These are phyloP conservation scores for Sugiyamaella chiloensis DNA, from an alignment of 805 yeast species.

Conservation along the genomic window DNA sequence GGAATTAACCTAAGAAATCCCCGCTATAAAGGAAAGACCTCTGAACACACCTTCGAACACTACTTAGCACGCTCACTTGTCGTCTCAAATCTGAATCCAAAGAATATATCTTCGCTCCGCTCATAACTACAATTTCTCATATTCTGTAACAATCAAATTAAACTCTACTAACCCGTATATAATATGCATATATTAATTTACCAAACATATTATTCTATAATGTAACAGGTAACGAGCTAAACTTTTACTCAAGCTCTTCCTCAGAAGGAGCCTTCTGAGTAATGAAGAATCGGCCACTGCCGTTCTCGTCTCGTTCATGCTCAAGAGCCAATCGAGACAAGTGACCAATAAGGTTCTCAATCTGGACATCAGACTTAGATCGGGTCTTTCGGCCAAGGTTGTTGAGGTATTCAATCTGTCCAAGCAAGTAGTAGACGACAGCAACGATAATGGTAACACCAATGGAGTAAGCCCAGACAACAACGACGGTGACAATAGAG, in stretches of 20 bases:
- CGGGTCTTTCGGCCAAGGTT: conserved; percentile 36
- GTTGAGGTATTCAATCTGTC: conserved; percentile 31
- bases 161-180: no score
- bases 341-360: conserved; percentile 37
- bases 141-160: no score
- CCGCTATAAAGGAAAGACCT: no score
- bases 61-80: no score
- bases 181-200: conserved; percentile 6
- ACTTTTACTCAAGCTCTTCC: conserved; percentile 34
- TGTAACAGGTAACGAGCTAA: conserved; percentile 7
- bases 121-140: no score
- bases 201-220: conserved; percentile 13
- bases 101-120: background rate
- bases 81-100: background rate
- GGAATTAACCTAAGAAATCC: no score
- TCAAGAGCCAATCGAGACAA: conserved; percentile 38
- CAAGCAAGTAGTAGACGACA: conserved; percentile 86
- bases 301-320: conserved; percentile 35
- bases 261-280: conserved; percentile 34
- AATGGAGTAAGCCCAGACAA: conserved; percentile 91
- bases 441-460: conserved; percentile 95
- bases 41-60: no score
- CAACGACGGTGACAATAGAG: conserved; percentile 88
- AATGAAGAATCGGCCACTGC: conserved; percentile 33
- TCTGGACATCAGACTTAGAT: conserved; percentile 32